Evolutionary conservation across 805 yeast genomes (phyloP).

Genomic region (Metschnikowia kunwiensis): DNA sequence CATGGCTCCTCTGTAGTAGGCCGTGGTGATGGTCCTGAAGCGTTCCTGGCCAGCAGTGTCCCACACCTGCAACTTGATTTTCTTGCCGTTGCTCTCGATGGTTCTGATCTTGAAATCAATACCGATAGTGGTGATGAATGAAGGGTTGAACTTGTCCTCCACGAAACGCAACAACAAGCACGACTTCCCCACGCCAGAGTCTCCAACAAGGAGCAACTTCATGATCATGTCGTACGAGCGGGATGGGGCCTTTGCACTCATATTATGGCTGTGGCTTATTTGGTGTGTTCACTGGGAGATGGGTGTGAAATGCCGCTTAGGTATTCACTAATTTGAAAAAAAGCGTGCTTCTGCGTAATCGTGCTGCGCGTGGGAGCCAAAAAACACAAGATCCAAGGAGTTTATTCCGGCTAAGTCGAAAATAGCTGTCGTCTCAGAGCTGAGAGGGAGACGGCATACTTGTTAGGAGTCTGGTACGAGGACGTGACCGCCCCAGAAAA

Average conservation of each 20-base stretch:
- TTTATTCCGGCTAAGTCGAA: too few species aligned
- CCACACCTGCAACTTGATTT: slow-evolving; percentile 93
- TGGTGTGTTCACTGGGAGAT: too few species aligned
- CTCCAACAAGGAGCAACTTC: slow-evolving; percentile 91
- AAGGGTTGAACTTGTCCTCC: slow-evolving; percentile 94
- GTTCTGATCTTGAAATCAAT: slow-evolving; percentile 97
- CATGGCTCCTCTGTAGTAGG: slow-evolving; percentile 87
- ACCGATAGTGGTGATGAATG: slow-evolving; percentile 96
- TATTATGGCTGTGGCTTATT: slow-evolving; percentile 17
- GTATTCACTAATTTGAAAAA: too few species aligned
- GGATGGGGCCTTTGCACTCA: slow-evolving; percentile 62
- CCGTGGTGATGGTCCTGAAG: slow-evolving; percentile 91
- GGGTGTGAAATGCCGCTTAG: too few species aligned
- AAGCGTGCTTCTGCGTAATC: too few species aligned
- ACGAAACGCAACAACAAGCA: slow-evolving; percentile 90
- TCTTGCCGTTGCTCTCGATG: slow-evolving; percentile 87
- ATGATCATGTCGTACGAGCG: slow-evolving; percentile 84
- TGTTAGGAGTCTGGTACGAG: slow-evolving; percentile 7
- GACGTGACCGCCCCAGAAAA: slow-evolving; percentile 15
- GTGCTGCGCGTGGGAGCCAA: too few species aligned
- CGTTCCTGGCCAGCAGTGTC: slow-evolving; percentile 98
- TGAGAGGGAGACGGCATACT: slow-evolving; percentile 8
- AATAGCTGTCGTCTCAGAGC: too few species aligned
- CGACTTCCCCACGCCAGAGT: slow-evolving; percentile 85
- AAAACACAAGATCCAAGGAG: too few species aligned